phyloP scores from a whole-genome alignment of 208 protist species.

The Wallacemonas collosoma region DNA sequence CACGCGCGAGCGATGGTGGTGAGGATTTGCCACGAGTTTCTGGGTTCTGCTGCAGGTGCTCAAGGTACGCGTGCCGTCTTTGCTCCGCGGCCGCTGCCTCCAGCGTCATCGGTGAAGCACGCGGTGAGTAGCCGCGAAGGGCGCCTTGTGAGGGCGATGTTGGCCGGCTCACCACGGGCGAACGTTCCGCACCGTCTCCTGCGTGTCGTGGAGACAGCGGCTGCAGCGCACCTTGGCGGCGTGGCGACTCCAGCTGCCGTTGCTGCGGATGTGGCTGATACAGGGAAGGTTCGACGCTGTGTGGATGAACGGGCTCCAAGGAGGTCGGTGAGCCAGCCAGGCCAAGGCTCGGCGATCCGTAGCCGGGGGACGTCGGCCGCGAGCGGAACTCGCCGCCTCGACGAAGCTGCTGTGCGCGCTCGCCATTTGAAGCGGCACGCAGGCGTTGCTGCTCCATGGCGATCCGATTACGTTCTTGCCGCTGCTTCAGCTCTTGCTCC shows the following conservation, averaged over 20 bases:
- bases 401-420: conserved; percentile 1
- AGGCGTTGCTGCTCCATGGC: conserved; percentile 2
- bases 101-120: background rate
- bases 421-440: background rate
- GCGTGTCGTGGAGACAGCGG: background rate
- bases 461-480: conserved; percentile 3
- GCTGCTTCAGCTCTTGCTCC: conserved; percentile 17
- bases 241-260: conserved; percentile 5
- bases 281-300: conserved; percentile 4
- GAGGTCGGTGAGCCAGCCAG: conserved; percentile 6
- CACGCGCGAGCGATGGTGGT: background rate
- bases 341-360: background rate
- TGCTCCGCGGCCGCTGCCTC: conserved; percentile 8
- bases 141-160: background rate
- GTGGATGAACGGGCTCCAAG: background rate
- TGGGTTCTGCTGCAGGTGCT: background rate
- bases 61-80: background rate
- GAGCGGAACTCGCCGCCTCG: conserved; percentile 3
- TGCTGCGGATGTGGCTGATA: background rate
- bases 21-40: background rate
- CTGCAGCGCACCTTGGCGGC: conserved; percentile 5
- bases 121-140: background rate
- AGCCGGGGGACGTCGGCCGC: background rate
- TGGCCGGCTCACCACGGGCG: background rate
- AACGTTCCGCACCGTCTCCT: background rate